Conservation (phyloP, 2,329 filamentous ascomycete genomes). For the Arthroderma uncinatum region DNA sequence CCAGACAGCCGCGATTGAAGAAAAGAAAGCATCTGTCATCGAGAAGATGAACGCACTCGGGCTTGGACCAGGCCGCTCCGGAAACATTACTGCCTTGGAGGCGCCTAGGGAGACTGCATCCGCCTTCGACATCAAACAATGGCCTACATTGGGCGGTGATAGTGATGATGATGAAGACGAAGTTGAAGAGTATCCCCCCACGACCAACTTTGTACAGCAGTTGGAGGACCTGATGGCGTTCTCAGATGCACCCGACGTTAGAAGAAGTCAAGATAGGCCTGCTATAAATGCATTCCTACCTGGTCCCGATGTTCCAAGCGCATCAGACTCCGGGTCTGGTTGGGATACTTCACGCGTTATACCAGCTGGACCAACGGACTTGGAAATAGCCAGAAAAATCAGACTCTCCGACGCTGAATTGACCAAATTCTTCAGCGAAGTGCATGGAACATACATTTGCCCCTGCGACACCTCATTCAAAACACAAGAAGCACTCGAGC, state of each 20-base stretch:
- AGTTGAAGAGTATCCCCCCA: not conserved
- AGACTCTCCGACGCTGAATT: conserved; percentile 6
- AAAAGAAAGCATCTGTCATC: conserved; percentile 10
- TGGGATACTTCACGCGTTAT: not conserved
- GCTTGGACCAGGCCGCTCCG: not conserved
- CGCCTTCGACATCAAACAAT: conserved; percentile 17
- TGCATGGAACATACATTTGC: conserved; percentile 25
- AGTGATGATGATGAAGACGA: not conserved
- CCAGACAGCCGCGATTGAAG: conserved; percentile 12
- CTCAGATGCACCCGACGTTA: conserved; percentile 8
- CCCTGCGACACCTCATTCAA: conserved; percentile 24
- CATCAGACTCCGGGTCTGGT: not conserved
- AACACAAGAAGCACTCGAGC: conserved; percentile 20
- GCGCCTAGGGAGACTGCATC: not conserved
- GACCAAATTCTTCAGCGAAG: conserved; percentile 23
- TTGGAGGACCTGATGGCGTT: conserved; percentile 19
- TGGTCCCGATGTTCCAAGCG: not conserved
- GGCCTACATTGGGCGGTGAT: conserved; percentile 15
- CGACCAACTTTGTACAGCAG: not conserved
- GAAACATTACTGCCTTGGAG: not conserved
- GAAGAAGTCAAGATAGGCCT: not conserved
- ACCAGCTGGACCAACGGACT: not conserved
- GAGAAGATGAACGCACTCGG: conserved; percentile 2
- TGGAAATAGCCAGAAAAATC: not conserved
- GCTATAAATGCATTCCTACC: not conserved